Evolutionary conservation across 2,329 filamentous ascomycete species (phyloP), one percentile per base, ranked within the genome.

Genomic region (Calonectria montana): DNA sequence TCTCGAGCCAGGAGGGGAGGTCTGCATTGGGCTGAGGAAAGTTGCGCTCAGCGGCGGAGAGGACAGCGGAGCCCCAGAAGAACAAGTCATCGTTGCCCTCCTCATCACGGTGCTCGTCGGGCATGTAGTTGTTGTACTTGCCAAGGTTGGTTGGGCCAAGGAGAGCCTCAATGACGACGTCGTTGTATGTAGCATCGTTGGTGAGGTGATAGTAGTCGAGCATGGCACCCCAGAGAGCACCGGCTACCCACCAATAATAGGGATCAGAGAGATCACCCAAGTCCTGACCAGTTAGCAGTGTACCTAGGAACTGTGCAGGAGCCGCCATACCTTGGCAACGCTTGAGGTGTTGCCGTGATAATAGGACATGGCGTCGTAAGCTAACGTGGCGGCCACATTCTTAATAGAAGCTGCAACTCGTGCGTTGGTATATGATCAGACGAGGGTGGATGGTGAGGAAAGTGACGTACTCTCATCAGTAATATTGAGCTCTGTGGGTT

Each of bases 41-140:
- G 80, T 91, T 90, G 72, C 90, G 88, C 82, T 95, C 93, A 3
- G 93, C 90, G 0, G 93, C 93, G 6, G 91, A 86, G 81, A 95
- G 88, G 73, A 91, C 88, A 16, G 91, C 87, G 29, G 94, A 91
- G 13, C 88, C 91, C 93, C 93, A 95, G 80, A 94, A 94, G 37
- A 90, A 91, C 79, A 94, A 91, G 79, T 95, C 93, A 75, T 94
- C 93, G 75, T 94, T 95, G 65, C 93, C 92, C 80, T 93, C 89
- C 72, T 91, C 88, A n/a, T 86, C 85, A 15, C 83, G 82, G 74
- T 92, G 89, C 67, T 83, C 81, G 0, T 87, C 86, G 4, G 88
- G 85, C 87, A 93, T 91, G 78, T 88, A 93, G 82, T 94, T 87
- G 70, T 87, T 85, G 10, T 88, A 81, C 0, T 88, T 87, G 1